These are phyloP conservation scores for Zopfochytrium polystomum DNA, from an alignment of 371 early-diverging fungal species.

Conservation along the genomic window DNA sequence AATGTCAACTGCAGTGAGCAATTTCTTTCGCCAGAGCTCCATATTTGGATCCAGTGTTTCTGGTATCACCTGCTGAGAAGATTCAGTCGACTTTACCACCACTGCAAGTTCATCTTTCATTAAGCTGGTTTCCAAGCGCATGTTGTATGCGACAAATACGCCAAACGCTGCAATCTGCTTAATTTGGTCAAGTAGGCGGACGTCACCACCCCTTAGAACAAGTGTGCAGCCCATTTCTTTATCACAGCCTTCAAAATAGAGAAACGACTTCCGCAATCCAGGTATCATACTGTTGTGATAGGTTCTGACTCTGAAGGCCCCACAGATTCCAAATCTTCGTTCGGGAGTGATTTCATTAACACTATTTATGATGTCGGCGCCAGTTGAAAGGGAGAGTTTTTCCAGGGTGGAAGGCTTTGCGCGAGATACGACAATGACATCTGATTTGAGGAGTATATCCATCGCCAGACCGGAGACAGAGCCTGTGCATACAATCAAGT, in stretches of 20 bases:
- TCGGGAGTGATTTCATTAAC: conserved; percentile 66
- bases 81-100: neutral
- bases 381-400: conserved; percentile 77
- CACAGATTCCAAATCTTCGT: neutral
- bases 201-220: conserved; percentile 17
- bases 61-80: neutral
- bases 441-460: conserved; percentile 72
- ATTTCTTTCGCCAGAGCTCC: neutral
- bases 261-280: conserved; percentile 72
- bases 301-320: conserved; percentile 68
- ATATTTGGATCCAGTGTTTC: neutral
- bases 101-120: conserved; percentile 46
- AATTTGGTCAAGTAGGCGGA: conserved; percentile 12
- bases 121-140: conserved; percentile 50
- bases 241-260: conserved; percentile 77
- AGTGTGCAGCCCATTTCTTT: conserved; percentile 23
- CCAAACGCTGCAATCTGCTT: conserved; percentile 22
- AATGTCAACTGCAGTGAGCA: conserved; percentile 31
- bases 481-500: conserved; percentile 70
- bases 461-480: conserved; percentile 76
- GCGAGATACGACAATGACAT: conserved; percentile 73
- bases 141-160: conserved; percentile 52
- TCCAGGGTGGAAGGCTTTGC: conserved; percentile 79
- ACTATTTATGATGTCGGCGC: conserved; percentile 75
- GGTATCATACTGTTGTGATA: conserved; percentile 73